A percentile compares a stretch with the other conserved stretches of the same genome.
Conservation (phyloP, 306 rosid genomes). For the Pyrus betulifolia region DNA sequence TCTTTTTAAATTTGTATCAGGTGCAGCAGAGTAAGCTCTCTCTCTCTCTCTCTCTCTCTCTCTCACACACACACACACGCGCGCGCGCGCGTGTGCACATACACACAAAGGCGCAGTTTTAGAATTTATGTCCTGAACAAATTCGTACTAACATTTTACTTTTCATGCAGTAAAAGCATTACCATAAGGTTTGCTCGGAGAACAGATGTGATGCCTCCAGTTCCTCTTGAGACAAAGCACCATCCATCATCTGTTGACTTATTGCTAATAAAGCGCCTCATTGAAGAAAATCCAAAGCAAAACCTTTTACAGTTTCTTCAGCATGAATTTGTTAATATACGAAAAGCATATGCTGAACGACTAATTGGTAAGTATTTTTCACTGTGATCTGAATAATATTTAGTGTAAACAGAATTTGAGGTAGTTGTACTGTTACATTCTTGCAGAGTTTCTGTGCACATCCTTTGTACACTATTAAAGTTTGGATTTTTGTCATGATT, state of each 20-base stretch:
- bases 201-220: constrained; percentile 95
- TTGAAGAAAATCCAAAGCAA: constrained; percentile 75
- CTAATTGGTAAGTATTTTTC: constrained; percentile 56
- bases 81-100: background rate
- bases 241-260: constrained; percentile 94
- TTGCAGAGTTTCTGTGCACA: background rate
- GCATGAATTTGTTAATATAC: constrained; percentile 84
- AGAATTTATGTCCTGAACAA: constrained; percentile 8
- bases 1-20: constrained; percentile 76
- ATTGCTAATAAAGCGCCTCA: constrained; percentile 79
- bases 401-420: background rate
- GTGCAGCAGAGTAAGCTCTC: constrained; percentile 61
- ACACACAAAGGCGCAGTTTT: background rate
- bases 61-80: background rate
- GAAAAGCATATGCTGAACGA: constrained; percentile 79
- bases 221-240: constrained; percentile 91
- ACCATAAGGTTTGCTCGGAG: constrained; percentile 83
- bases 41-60: constrained; percentile 18
- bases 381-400: background rate
- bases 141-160: constrained; percentile 3
- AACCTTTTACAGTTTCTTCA: constrained; percentile 89
- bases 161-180: constrained; percentile 65
- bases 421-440: background rate
- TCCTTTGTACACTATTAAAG: background rate
- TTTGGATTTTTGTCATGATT: background rate